Evolutionary conservation across 1,284 basidiomycete genomes (phyloP).

Genomic region (Ustilago loliicola): DNA sequence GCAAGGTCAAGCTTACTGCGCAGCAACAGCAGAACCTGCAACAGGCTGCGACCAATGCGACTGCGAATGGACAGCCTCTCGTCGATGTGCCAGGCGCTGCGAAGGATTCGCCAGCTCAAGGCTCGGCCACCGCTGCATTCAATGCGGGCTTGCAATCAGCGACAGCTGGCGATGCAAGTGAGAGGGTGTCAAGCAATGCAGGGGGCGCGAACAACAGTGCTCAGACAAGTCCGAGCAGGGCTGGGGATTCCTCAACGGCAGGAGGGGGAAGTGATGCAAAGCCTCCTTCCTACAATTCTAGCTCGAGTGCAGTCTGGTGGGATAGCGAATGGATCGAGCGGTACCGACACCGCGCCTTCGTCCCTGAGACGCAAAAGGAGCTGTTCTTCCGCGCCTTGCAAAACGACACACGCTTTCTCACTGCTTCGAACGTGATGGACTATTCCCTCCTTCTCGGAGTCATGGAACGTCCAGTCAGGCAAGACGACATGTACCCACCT

Average conservation of each 20-base stretch:
- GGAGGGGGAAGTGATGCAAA: constrained; percentile 13
- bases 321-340: constrained; percentile 57
- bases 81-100: constrained; percentile 39
- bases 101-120: constrained; percentile 21
- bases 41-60: constrained; percentile 23
- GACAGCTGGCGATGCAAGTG: not conserved
- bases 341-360: constrained; percentile 52
- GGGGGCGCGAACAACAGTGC: not conserved
- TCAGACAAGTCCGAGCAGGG: constrained; percentile 18
- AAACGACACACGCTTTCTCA: constrained; percentile 63
- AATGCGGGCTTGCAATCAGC: constrained; percentile 29
- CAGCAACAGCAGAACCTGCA: constrained; percentile 46
- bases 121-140: constrained; percentile 28
- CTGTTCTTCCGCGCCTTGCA: constrained; percentile 54
- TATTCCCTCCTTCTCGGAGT: constrained; percentile 66
- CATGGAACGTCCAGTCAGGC: constrained; percentile 43
- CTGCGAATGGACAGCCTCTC: constrained; percentile 21
- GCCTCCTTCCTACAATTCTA: constrained; percentile 4
- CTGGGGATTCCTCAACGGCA: not conserved
- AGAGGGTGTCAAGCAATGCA: not conserved
- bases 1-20: constrained; percentile 52
- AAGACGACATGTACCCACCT: constrained; percentile 44
- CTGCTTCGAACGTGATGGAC: constrained; percentile 64
- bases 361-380: constrained; percentile 57
- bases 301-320: constrained; percentile 52